Evolutionary conservation across 768 basidiomycete species (phyloP).

Genomic region (Atractiella rhizophila): DNA sequence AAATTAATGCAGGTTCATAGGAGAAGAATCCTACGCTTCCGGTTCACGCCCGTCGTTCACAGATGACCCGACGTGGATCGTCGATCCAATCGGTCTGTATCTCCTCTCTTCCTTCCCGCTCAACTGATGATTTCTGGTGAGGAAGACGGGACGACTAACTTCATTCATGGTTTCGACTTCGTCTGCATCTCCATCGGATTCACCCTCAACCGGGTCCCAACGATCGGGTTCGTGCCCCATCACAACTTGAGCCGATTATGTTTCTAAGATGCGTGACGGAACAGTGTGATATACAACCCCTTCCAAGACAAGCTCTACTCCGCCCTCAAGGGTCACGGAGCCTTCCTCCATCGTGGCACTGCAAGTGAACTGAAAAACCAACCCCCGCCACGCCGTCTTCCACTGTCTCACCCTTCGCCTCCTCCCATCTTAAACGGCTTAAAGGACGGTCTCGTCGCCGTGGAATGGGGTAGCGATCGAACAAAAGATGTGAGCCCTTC

Average conservation of each 20-base stretch:
- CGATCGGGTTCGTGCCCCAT: conserved; percentile 32
- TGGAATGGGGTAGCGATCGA: neutral
- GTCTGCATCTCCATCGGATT: conserved; percentile 77
- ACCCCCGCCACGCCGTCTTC: conserved; percentile 49
- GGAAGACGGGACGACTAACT: conserved; percentile 74
- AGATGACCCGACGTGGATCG: conserved; percentile 79
- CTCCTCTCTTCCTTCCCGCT: neutral
- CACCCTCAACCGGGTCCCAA: conserved; percentile 51
- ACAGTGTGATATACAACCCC: conserved; percentile 61
- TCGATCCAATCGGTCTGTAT: conserved; percentile 47
- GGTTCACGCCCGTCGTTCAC: conserved; percentile 31
- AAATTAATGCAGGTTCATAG: conserved; percentile 35
- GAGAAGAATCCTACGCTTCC: conserved; percentile 72
- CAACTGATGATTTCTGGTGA: neutral
- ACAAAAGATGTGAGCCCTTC: neutral
- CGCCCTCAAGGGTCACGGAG: conserved; percentile 50
- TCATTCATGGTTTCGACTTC: conserved; percentile 61
- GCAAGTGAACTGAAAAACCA: too few relatives aligned
- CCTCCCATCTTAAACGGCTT: conserved; percentile 18
- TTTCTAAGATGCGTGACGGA: too few relatives aligned
- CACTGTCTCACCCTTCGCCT: conserved; percentile 27
- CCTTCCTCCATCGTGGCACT: conserved; percentile 36
- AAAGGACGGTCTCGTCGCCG: neutral
- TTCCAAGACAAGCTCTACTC: conserved; percentile 70
- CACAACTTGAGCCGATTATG: neutral